phyloP scores from a whole-genome alignment of 768 basidiomycete species.

The Coprinopsis sp. region DNA sequence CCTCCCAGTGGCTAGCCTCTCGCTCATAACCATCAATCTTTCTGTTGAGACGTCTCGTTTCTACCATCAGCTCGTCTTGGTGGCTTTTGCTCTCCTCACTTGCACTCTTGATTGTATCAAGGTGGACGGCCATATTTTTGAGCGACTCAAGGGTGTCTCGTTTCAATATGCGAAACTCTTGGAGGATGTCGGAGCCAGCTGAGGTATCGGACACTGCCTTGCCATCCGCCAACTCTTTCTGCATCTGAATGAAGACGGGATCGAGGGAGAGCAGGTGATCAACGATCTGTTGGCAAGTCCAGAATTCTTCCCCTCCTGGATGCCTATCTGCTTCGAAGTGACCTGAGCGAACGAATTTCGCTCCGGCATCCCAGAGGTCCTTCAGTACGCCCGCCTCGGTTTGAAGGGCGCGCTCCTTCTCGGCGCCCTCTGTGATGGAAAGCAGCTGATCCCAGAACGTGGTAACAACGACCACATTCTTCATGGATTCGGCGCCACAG shows the following conservation, averaged over 20 bases:
- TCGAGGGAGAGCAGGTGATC: conserved; percentile 2
- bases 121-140: too few species aligned
- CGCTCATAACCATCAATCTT: too few species aligned
- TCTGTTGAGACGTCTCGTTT: too few species aligned
- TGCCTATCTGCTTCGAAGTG: conserved; percentile 18
- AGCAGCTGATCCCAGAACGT: conserved; percentile 40
- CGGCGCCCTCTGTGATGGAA: conserved; percentile 22
- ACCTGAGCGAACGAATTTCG: conserved; percentile 28
- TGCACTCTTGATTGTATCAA: too few species aligned
- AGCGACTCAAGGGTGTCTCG: too few species aligned
- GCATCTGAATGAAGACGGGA: conserved; percentile 10
- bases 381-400: conserved; percentile 32
- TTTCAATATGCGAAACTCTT: conserved; percentile 1
- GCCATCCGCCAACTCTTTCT: conserved; percentile 15
- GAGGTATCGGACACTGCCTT: conserved; percentile 3
- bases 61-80: too few species aligned
- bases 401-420: conserved; percentile 32
- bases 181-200: neutral
- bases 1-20: too few species aligned
- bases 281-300: neutral
- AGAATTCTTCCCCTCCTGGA: neutral
- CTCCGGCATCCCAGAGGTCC: conserved; percentile 19
- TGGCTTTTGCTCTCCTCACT: too few species aligned
- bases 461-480: conserved; percentile 43
- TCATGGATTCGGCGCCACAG: conserved; percentile 37